Conservation (phyloP, 2,329 filamentous ascomycete species). For the Aspergillus neoniger region DNA sequence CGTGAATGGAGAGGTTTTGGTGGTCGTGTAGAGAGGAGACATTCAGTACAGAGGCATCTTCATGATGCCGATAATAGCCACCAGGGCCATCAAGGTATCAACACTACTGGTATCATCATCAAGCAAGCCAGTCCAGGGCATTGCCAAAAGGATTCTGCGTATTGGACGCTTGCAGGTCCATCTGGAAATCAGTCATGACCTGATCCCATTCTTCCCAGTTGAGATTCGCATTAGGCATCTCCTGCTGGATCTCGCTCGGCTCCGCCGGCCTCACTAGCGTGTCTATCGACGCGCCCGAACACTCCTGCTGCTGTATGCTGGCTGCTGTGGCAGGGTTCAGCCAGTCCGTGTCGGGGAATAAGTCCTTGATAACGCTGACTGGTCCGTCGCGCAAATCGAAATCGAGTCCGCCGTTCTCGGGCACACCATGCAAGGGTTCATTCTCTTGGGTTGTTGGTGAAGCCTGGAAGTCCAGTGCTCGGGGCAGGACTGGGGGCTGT, state of each 20-base stretch:
- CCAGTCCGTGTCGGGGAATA: constrained; percentile 34
- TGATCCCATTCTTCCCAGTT: constrained; percentile 41
- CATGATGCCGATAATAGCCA: not conserved
- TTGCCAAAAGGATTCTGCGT: constrained; percentile 22
- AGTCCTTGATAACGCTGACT: constrained; percentile 24
- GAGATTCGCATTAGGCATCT: constrained; percentile 22
- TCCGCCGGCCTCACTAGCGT: constrained; percentile 13
- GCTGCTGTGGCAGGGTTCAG: constrained; percentile 21
- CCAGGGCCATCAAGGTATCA: not conserved
- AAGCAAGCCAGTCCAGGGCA: constrained; percentile 34
- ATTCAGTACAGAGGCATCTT: not conserved
- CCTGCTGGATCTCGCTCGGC: constrained; percentile 15
- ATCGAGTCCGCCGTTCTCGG: constrained; percentile 15
- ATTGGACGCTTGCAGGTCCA: constrained; percentile 35
- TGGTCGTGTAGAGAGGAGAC: not conserved
- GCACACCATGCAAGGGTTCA: constrained; percentile 1
- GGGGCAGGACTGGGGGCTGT: constrained; percentile 22
- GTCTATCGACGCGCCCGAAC: constrained; percentile 12
- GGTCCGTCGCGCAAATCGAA: constrained; percentile 32
- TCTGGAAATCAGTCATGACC: constrained; percentile 43
- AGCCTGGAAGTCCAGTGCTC: constrained; percentile 19
- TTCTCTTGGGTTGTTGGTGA: constrained; percentile 13
- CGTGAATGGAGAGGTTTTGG: not conserved
- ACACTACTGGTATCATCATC: constrained; percentile 6
- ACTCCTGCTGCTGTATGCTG: constrained; percentile 11